A percentile compares a stretch with the other conserved stretches of the same genome.
phyloP scores from a whole-genome alignment of 2,329 filamentous ascomycete genomes.

The Didymella pinodella region DNA sequence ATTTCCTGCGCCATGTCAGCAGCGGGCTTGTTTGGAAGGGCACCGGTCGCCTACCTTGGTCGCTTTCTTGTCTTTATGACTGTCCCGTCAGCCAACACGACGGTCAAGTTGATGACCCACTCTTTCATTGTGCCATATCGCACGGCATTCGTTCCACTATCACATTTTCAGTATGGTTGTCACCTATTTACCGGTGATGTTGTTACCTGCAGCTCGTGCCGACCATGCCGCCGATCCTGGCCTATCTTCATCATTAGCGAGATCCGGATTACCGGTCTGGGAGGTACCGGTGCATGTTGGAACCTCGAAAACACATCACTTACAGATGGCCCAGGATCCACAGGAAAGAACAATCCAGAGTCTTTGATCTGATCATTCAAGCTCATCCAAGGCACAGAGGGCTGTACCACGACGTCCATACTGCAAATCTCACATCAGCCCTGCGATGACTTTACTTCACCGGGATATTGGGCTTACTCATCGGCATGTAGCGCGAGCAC shows the following conservation, averaged over 20 bases:
- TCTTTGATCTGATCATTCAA: constrained; percentile 78
- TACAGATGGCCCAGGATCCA: constrained; percentile 77
- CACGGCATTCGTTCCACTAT: constrained; percentile 78
- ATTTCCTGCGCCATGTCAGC: constrained; percentile 61
- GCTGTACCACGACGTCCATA: constrained; percentile 93
- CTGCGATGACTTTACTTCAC: neutral
- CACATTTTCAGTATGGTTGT: constrained; percentile 22
- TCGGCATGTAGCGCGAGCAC: constrained; percentile 81
- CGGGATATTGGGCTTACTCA: constrained; percentile 58
- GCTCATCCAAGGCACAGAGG: constrained; percentile 90
- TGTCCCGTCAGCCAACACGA: constrained; percentile 79
- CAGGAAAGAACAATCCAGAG: constrained; percentile 85
- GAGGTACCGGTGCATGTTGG: constrained; percentile 21
- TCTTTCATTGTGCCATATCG: constrained; percentile 88
- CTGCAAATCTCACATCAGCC: constrained; percentile 42
- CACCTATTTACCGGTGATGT: neutral
- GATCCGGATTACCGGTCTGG: constrained; percentile 25
- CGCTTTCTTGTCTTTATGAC: constrained; percentile 80
- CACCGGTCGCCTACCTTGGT: constrained; percentile 60
- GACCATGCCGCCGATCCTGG: constrained; percentile 84
- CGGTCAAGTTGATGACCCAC: constrained; percentile 83
- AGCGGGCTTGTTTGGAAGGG: neutral
- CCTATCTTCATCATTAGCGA: constrained; percentile 50
- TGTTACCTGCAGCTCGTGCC: constrained; percentile 69
- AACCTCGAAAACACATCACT: constrained; percentile 24